Evolutionary conservation across 1,139 yeast genomes (phyloP).

Genomic region (Meyerozyma smithsonii): DNA sequence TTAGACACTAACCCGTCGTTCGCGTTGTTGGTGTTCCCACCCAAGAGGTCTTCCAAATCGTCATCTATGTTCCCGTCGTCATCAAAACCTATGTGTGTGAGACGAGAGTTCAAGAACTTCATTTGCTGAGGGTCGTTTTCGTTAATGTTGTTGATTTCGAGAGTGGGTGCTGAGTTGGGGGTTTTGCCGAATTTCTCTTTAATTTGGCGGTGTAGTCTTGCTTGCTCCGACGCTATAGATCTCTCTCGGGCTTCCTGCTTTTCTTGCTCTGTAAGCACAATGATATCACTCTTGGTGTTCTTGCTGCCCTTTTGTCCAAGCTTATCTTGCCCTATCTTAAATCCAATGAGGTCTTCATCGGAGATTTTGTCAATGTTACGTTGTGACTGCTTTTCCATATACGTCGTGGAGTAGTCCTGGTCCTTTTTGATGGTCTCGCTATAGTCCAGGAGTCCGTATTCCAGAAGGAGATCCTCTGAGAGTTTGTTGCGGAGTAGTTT

Average conservation of each 20-base stretch:
- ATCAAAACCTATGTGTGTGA: conserved; percentile 11
- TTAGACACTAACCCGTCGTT: too few relatives aligned
- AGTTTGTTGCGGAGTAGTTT: conserved; percentile 28
- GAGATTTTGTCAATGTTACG: conserved; percentile 22
- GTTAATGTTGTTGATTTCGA: conserved; percentile 37
- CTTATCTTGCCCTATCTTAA: conserved; percentile 28
- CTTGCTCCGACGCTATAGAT: conserved; percentile 21
- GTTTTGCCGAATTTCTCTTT: conserved; percentile 22
- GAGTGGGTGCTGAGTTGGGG: conserved; percentile 13
- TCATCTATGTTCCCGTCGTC: conserved; percentile 6
- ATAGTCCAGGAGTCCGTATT: conserved; percentile 36
- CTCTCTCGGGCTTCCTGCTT: conserved; percentile 21
- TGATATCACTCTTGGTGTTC: conserved; percentile 8
- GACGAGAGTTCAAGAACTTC: conserved; percentile 22
- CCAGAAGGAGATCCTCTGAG: conserved; percentile 33
- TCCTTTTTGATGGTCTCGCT: conserved; percentile 20
- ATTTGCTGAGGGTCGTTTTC: conserved; percentile 21
- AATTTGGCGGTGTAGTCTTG: conserved; percentile 25
- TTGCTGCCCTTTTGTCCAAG: conserved; percentile 8
- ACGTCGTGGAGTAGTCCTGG: conserved; percentile 27
- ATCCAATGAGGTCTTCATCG: conserved; percentile 31
- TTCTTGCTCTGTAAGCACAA: conserved; percentile 26
- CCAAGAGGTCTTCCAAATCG: conserved; percentile 16
- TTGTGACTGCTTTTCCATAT: conserved; percentile 16
- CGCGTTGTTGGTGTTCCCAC: conserved; percentile 5